Conservation (phyloP, 192 early-diverging fungal genomes). For the Nowakowskiella sp. region DNA sequence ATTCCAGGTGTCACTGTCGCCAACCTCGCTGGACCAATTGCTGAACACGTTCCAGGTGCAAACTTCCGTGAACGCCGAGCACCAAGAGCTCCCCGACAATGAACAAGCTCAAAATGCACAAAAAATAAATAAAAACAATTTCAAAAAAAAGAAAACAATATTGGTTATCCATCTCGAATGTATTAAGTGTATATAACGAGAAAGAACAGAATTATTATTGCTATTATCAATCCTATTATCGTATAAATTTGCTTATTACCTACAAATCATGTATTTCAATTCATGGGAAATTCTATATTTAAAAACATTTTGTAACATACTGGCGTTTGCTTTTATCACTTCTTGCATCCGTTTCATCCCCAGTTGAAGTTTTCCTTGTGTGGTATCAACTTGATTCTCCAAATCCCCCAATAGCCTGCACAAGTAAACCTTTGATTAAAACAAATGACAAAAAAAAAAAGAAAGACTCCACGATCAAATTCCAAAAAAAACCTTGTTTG, state of each 20-base stretch:
- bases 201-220: no score
- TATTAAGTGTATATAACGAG: no score
- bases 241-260: no score
- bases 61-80: not conserved
- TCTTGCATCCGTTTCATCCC: conserved; percentile 43
- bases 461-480: not conserved
- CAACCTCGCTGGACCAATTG: conserved; percentile 14
- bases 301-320: no score
- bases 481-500: conserved; percentile 33
- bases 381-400: conserved; percentile 43
- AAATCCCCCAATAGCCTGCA: conserved; percentile 42
- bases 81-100: not conserved
- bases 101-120: no score
- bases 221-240: no score
- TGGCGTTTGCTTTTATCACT: conserved; percentile 42
- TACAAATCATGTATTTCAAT: no score
- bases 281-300: no score
- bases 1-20: conserved; percentile 71
- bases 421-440: not conserved
- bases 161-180: no score
- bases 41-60: conserved; percentile 2
- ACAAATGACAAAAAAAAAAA: not conserved
- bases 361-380: conserved; percentile 35
- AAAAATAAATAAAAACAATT: no score
- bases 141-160: no score